These are phyloP conservation scores for Xylaria acuta DNA, from an alignment of 495 filamentous ascomycete genomes.

Conservation along the genomic window DNA sequence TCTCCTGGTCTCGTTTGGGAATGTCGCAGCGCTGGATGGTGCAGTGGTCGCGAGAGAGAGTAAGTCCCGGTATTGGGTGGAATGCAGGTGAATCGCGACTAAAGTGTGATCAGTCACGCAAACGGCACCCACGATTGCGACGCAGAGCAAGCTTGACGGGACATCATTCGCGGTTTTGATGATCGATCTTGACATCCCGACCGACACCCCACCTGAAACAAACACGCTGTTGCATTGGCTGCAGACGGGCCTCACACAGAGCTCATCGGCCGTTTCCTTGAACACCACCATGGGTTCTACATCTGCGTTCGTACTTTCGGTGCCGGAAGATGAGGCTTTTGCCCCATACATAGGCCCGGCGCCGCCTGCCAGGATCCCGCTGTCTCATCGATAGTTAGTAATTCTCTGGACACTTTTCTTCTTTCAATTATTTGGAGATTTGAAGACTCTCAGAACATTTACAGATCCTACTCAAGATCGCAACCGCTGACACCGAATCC, in stretches of 20 bases:
- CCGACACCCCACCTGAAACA: constrained; percentile 43
- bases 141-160: constrained; percentile 41
- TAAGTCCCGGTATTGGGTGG: constrained; percentile 27
- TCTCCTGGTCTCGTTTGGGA: constrained; percentile 46
- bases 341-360: constrained; percentile 45
- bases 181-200: constrained; percentile 54
- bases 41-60: constrained; percentile 41
- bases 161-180: constrained; percentile 45
- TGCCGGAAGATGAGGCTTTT: constrained; percentile 34
- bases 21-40: constrained; percentile 40
- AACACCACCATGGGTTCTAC: constrained; percentile 39
- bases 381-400: constrained; percentile 48
- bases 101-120: constrained; percentile 30
- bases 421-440: neutral
- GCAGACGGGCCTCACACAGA: constrained; percentile 48
- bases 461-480: neutral
- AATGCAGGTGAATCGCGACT: constrained; percentile 8
- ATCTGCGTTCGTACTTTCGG: constrained; percentile 44
- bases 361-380: constrained; percentile 48
- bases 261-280: constrained; percentile 36
- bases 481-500: neutral
- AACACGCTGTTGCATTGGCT: constrained; percentile 50
- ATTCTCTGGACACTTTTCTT: neutral
- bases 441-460: neutral
- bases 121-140: constrained; percentile 39